Evolutionary conservation across 2,329 filamentous ascomycete species (phyloP), one percentile per base, ranked within the genome.

Genomic region (Fusarium nygamai): DNA sequence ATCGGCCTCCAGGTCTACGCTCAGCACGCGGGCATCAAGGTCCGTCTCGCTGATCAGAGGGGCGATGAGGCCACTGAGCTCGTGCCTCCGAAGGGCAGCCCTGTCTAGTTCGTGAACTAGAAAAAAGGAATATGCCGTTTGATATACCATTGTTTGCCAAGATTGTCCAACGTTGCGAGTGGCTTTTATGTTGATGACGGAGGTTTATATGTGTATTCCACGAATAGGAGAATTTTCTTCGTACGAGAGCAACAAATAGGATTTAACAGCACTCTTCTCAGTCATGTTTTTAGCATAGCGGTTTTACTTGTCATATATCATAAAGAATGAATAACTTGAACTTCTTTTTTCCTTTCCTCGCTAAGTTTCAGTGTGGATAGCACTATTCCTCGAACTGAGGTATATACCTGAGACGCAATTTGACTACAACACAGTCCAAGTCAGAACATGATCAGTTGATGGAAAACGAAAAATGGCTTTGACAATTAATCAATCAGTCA

Each of bases 1-100:
- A 73, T 84, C 44, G 83, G 83, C 14, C 76, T 85, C 19, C 75
- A 82, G 13, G 83, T 84, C 16, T 85, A 85, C 62, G 79, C 84
- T 14, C 78, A 78, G 59, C 83, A 84, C 34, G 64, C 80, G 3
- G 77, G 78, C 11, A 78, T 84, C 39, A 79, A 79, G 36, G 81
- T 85, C 34, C 75, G 75, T 12, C 74, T 85, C 13, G 81, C 80
- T 14, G 80, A 82, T 65, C 79, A 80, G 33, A 79, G 79, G 48
- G 76, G 69, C 44, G 76, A 68, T 1, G 79, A 83, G 46, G 66
- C 71, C 34, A 50, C 68, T 64, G 80, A 59, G 43, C 69, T 78
- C 46, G 65, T 71, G 46, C 67, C 69, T 16, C 66, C 60, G 8
- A 61, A 77, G 33, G 68, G 61, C 27, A 62, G 63, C 31, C 53